Evolutionary conservation across 192 early-diverging fungal genomes (phyloP).

Genomic region (Coemansia sp.): DNA sequence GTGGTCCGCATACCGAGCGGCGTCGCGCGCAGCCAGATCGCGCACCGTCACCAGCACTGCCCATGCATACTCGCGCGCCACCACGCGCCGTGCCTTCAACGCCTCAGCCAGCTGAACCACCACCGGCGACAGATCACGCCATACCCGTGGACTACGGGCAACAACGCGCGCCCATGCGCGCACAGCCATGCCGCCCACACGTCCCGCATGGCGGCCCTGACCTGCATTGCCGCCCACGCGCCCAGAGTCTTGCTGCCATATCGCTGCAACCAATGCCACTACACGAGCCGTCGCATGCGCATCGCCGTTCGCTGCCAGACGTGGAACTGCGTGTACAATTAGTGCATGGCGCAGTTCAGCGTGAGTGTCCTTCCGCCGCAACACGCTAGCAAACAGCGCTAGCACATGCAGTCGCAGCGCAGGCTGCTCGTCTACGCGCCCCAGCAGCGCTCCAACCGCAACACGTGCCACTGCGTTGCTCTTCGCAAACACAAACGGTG

Average conservation of each 20-base stretch:
- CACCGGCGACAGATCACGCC: slow-evolving; percentile 28
- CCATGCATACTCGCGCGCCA: slow-evolving; percentile 31
- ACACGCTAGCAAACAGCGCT: slow-evolving; percentile 17
- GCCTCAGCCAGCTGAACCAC: slow-evolving; percentile 26
- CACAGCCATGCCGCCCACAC: slow-evolving; percentile 22
- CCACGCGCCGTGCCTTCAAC: slow-evolving; percentile 7
- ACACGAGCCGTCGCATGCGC: slow-evolving; percentile 28
- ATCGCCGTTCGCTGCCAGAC: slow-evolving; percentile 15
- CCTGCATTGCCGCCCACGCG: no score
- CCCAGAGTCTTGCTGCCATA: slow-evolving; percentile 12
- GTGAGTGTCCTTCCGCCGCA: slow-evolving; percentile 9
- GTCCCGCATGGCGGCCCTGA: no score
- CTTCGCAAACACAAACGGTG: slow-evolving; percentile 26
- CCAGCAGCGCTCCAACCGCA: slow-evolving; percentile 6
- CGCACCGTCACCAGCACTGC: slow-evolving; percentile 24
- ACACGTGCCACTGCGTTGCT: background rate
- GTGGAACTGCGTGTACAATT: slow-evolving; percentile 11
- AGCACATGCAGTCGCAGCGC: slow-evolving; percentile 14
- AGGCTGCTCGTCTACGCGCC: background rate
- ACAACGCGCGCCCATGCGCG: slow-evolving; percentile 28
- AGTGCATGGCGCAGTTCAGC: slow-evolving; percentile 12
- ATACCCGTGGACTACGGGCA: slow-evolving; percentile 24
- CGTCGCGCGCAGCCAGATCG: slow-evolving; percentile 16
- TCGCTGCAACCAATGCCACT: slow-evolving; percentile 13
- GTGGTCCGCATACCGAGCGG: slow-evolving; percentile 31